Conservation (phyloP, 2,329 filamentous ascomycete species). For the Davidsoniella eucalypti region DNA sequence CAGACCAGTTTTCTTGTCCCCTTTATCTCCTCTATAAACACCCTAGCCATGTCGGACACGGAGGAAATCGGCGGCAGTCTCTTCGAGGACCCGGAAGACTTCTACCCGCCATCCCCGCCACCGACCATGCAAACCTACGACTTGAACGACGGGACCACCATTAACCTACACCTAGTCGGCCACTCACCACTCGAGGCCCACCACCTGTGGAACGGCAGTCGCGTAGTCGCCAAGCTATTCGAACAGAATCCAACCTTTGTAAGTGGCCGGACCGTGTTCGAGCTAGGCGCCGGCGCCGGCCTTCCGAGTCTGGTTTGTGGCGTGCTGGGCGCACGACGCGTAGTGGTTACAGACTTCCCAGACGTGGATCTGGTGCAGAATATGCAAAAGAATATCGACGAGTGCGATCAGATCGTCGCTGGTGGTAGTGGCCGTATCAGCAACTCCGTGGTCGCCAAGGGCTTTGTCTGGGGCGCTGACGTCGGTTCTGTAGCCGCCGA, state of each 20-base stretch:
- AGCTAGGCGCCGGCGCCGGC: conserved; percentile 78
- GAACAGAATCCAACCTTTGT: conserved; percentile 52
- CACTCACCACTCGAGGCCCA: conserved; percentile 83
- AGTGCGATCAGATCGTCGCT: conserved; percentile 28
- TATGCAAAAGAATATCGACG: conserved; percentile 57
- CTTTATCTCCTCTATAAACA: background rate
- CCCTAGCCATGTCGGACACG: conserved; percentile 20
- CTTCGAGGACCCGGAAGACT: conserved; percentile 70
- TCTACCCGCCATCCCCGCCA: conserved; percentile 59
- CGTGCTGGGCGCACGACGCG: conserved; percentile 49
- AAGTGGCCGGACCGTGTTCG: conserved; percentile 55
- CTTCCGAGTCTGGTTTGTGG: conserved; percentile 67
- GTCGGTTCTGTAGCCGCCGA: conserved; percentile 39
- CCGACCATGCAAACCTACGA: conserved; percentile 58
- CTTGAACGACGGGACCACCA: conserved; percentile 45
- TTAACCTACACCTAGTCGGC: conserved; percentile 67
- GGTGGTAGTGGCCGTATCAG: conserved; percentile 20
- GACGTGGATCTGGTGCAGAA: conserved; percentile 70
- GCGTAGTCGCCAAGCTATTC: conserved; percentile 61
- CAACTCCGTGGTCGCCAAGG: conserved; percentile 38
- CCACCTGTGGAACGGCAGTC: conserved; percentile 78
- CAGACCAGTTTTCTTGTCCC: background rate
- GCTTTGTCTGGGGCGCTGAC: conserved; percentile 71
- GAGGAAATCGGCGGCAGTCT: conserved; percentile 28
- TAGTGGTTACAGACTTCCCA: conserved; percentile 79